A percentile compares a stretch with the other conserved stretches of the same genome.
Evolutionary conservation across 2,329 filamentous ascomycete species (phyloP).

Genomic region (Cytospora paraplurivora): DNA sequence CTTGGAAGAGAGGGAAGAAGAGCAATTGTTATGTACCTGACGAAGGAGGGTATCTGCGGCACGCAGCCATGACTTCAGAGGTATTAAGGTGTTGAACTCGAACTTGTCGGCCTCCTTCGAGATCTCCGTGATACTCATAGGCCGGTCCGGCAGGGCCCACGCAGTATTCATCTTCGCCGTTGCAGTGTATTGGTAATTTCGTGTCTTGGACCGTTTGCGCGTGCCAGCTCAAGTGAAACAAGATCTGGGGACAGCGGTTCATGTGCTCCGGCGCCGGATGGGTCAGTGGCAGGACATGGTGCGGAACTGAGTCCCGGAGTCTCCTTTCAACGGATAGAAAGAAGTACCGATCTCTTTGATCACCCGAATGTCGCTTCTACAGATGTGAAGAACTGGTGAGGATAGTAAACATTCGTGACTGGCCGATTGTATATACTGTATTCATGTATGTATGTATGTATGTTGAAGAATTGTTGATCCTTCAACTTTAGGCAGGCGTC

Average conservation of each 20-base stretch:
- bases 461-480: neutral
- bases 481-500: constrained; percentile 10
- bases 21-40: constrained; percentile 60
- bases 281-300: neutral
- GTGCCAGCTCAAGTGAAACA: neutral
- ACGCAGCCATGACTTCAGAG: constrained; percentile 78
- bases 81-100: constrained; percentile 75
- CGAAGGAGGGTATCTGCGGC: constrained; percentile 78
- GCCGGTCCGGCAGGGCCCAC: constrained; percentile 48
- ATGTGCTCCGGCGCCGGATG: neutral
- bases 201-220: neutral
- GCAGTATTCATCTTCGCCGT: constrained; percentile 35
- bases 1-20: neutral
- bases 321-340: neutral
- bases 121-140: constrained; percentile 77
- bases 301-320: neutral
- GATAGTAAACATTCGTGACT: neutral
- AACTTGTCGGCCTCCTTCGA: constrained; percentile 75
- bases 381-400: neutral
- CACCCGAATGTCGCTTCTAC: neutral
- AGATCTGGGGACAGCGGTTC: neutral
- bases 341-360: neutral
- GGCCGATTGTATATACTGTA: neutral
- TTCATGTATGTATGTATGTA: too few species aligned
- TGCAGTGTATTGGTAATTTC: constrained; percentile 1